Base-by-base conservation (phyloP, 2,329 filamentous ascomycete genomes). In the Alternaria dauci region DNA sequence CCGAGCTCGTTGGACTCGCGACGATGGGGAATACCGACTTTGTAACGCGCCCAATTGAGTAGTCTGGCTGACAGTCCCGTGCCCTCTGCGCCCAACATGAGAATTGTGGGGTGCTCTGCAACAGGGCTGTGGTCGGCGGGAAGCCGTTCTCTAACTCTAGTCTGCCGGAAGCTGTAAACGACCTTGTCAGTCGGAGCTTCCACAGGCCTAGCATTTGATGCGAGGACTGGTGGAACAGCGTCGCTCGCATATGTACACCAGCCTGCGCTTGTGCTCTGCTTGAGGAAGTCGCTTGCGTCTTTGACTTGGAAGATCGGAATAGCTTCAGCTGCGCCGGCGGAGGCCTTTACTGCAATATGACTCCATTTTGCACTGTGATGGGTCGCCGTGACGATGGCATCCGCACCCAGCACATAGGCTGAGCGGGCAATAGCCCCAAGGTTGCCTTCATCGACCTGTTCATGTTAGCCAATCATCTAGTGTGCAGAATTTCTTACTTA, bases 391-490 rank as follows among this genome's bases (percentile, higher is more conserved):
- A 88, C 88, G 20, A 99, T 87, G 5, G 92, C 94, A 56, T 94
- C 91, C 6, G 92, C 90, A 23, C 94, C 94, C n/a, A 98, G 86
- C 77, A 95, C 98, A 72, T 92, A 91, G 2, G 93, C 93, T 6
- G 92, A 92, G 36, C 95, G 91, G 43, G 98, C 84, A 61, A 98
- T 94, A 23, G 89, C 93, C 42, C 95, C 95, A 1, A 98, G 82
- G 74, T 99, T 99, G 26, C 92, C 93, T 0, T 93, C 91, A 72
- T 99, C 94, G 9, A 93, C 81, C 70, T 74, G 47, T n/a, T 2
- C 1, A 14, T 28, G 52, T 76, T 42, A 85, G 75, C 68, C 26
- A 16, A 51, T 4, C 14, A 6, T 46, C 7, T 26, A 1, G 2
- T 14, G 2, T 12, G 26, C 20, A 8, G 34, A 8, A 20, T 8